Evolutionary conservation across 352 stramenopile genomes (phyloP).

Genomic region (Phytophthora ramorum): DNA sequence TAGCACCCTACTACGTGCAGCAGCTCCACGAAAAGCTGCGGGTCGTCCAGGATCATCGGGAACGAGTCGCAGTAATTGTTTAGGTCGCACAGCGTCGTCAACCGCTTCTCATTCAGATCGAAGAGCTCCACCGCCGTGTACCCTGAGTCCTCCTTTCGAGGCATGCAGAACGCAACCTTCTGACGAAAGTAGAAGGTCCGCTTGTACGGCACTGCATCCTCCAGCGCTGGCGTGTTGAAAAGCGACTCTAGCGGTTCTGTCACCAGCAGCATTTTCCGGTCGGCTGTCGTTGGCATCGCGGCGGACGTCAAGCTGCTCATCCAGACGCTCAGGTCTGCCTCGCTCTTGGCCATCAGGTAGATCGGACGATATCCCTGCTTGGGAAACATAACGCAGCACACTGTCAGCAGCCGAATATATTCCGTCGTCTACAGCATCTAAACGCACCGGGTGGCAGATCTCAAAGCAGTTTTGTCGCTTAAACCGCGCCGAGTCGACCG

Average conservation of each 20-base stretch:
- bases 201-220: constrained; percentile 85
- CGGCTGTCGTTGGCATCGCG: constrained; percentile 73
- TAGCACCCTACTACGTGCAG: constrained; percentile 83
- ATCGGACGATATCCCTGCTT: constrained; percentile 77
- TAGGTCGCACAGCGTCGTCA: constrained; percentile 85
- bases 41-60: constrained; percentile 82
- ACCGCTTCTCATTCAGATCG: constrained; percentile 83
- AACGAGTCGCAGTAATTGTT: constrained; percentile 89
- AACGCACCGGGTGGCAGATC: constrained; percentile 80
- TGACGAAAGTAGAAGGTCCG: constrained; percentile 87
- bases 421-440: neutral
- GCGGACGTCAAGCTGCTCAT: constrained; percentile 88
- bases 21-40: constrained; percentile 83
- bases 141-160: constrained; percentile 55
- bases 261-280: constrained; percentile 75
- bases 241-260: constrained; percentile 65
- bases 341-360: constrained; percentile 89
- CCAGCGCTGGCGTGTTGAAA: constrained; percentile 80
- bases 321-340: constrained; percentile 83
- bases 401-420: constrained; percentile 13
- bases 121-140: constrained; percentile 71
- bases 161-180: constrained; percentile 85
- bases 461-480: constrained; percentile 91
- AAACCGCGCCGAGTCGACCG: constrained; percentile 78
- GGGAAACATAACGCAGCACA: neutral